A percentile compares a stretch with the other conserved stretches of the same genome.
Conservation (phyloP, 2,329 filamentous ascomycete genomes). For the Aspergillus uvarum region DNA sequence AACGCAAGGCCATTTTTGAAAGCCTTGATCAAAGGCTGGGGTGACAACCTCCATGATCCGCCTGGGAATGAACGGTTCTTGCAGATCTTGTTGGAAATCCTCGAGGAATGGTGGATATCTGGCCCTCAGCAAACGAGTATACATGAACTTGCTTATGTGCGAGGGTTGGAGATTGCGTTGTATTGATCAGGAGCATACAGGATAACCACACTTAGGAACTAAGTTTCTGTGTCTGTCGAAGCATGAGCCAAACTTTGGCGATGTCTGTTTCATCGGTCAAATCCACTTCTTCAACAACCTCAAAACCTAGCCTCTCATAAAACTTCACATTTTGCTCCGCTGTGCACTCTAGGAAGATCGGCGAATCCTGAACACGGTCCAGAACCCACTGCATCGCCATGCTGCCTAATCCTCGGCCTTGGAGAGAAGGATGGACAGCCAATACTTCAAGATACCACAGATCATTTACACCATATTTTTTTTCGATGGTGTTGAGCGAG, state of each 20-base stretch:
- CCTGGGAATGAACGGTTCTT: neutral
- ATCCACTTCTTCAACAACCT: conserved; percentile 21
- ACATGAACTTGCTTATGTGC: conserved; percentile 22
- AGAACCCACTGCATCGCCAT: conserved; percentile 20
- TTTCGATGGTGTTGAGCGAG: conserved; percentile 4
- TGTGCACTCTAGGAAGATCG: conserved; percentile 26
- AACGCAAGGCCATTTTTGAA: conserved; percentile 21
- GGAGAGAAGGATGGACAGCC: conserved; percentile 27
- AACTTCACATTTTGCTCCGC: conserved; percentile 21
- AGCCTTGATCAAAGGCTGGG: conserved; percentile 12
- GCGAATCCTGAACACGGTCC: conserved; percentile 13
- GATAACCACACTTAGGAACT: neutral
- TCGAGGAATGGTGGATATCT: conserved; percentile 28
- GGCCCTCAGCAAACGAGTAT: conserved; percentile 17
- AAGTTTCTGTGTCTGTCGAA: conserved; percentile 9
- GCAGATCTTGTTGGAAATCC: conserved; percentile 12
- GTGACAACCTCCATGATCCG: neutral
- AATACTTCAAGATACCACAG: conserved; percentile 30
- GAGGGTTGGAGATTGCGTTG: conserved; percentile 27
- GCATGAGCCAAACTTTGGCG: conserved; percentile 26
- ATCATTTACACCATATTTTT: conserved; percentile 1
- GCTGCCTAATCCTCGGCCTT: conserved; percentile 23
- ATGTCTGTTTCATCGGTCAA: conserved; percentile 15
- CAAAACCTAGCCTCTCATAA: conserved; percentile 26
- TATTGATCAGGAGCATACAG: neutral